Percentiles rank a stretch among this genome's conserved stretches.
These are phyloP conservation scores for Phytophthora citrophthora DNA, from an alignment of 352 stramenopile genomes.

Conservation along the genomic window DNA sequence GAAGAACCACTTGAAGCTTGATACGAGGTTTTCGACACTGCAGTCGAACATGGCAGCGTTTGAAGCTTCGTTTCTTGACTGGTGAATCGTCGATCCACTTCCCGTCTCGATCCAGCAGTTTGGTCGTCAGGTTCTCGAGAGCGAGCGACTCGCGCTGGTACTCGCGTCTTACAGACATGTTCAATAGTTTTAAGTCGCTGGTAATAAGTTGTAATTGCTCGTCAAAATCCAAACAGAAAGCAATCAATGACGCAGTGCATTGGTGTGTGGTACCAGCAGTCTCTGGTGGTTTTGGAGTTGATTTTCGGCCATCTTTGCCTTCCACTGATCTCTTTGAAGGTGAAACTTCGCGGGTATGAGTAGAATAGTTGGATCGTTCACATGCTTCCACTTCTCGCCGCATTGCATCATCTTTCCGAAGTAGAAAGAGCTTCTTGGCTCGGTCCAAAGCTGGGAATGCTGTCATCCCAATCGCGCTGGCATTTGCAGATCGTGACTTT, in stretches of 20 bases:
- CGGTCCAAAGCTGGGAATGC: conserved; percentile 32
- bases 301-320: not conserved
- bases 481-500: conserved; percentile 8
- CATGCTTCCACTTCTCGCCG: too few species aligned
- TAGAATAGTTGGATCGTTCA: too few species aligned
- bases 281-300: not conserved
- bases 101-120: conserved; percentile 10
- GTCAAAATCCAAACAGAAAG: conserved; percentile 31
- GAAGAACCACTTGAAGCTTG: conserved; percentile 20
- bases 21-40: conserved; percentile 5
- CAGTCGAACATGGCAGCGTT: conserved; percentile 12
- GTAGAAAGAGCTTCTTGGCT: too few species aligned
- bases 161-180: conserved; percentile 21
- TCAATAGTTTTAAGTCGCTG: conserved; percentile 19
- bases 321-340: not conserved
- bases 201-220: conserved; percentile 23
- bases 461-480: not conserved
- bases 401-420: too few species aligned
- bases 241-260: conserved; percentile 10
- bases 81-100: not conserved
- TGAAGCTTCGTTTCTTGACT: not conserved
- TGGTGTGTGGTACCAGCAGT: not conserved
- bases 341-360: too few species aligned
- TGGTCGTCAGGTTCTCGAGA: conserved; percentile 27
- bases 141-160: conserved; percentile 28